Percentiles rank a stretch among this genome's conserved stretches.
These are phyloP conservation scores for Globisporangium solare DNA, from an alignment of 352 stramenopile genomes.

Conservation along the genomic window DNA sequence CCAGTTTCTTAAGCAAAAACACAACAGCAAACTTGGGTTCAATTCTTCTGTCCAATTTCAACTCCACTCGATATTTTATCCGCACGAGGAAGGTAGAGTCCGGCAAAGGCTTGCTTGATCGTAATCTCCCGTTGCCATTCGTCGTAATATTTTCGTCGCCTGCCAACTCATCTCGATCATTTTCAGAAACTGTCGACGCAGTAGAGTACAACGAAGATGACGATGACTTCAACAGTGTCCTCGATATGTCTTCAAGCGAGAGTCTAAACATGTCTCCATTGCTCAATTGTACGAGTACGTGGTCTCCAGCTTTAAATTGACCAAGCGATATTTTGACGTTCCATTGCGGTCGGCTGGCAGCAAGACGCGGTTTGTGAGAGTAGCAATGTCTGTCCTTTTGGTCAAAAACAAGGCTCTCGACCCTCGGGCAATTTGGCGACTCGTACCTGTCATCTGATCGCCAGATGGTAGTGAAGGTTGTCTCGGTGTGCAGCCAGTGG, in stretches of 20 bases:
- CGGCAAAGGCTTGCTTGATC: neutral
- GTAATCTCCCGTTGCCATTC: neutral
- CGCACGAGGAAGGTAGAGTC: conserved; percentile 22
- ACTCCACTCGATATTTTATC: conserved; percentile 25
- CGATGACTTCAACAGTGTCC: conserved; percentile 17
- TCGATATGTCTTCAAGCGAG: conserved; percentile 28
- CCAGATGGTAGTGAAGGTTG: conserved; percentile 27
- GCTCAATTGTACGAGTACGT: conserved; percentile 20
- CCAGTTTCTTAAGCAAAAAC: conserved; percentile 8
- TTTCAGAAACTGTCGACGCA: neutral
- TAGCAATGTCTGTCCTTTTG: neutral
- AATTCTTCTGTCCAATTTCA: conserved; percentile 27
- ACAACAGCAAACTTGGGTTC: conserved; percentile 12
- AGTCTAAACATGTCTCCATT: conserved; percentile 28
- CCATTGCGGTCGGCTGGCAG: conserved; percentile 16
- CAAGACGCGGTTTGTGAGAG: neutral
- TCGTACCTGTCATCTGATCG: conserved; percentile 28
- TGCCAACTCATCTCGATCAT: neutral
- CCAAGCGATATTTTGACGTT: conserved; percentile 31
- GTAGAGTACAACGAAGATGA: conserved; percentile 9
- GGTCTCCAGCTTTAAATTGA: conserved; percentile 10
- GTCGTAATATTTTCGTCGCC: neutral
- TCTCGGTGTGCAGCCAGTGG: conserved; percentile 32
- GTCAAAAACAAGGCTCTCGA: conserved; percentile 20
- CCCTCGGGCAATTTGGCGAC: conserved; percentile 25